These are phyloP conservation scores for Dothidotthia symphoricarpi DNA, from an alignment of 2,329 filamentous ascomycete genomes.

Conservation along the genomic window DNA sequence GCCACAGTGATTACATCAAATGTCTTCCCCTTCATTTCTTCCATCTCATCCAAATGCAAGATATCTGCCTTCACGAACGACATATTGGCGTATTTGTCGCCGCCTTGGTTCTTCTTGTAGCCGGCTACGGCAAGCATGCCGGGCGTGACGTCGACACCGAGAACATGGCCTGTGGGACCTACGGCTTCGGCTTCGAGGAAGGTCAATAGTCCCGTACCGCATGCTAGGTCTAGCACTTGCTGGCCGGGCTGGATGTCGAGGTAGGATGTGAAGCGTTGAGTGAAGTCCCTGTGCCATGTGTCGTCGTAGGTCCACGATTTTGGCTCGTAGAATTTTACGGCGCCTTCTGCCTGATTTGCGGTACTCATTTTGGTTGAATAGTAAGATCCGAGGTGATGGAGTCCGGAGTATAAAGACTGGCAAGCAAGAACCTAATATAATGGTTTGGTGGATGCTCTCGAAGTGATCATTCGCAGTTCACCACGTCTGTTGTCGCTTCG, in stretches of 20 bases:
- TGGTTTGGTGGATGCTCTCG: conserved; percentile 4
- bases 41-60: conserved; percentile 33
- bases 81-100: conserved; percentile 34
- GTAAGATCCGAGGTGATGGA: background rate
- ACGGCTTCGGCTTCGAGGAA: conserved; percentile 43
- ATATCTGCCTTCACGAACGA: conserved; percentile 40
- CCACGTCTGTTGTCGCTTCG: background rate
- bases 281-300: conserved; percentile 45
- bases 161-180: conserved; percentile 38
- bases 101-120: conserved; percentile 26
- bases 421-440: conserved; percentile 3
- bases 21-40: conserved; percentile 20
- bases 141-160: conserved; percentile 45
- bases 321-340: conserved; percentile 38
- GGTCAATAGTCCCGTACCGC: conserved; percentile 47
- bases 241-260: conserved; percentile 38
- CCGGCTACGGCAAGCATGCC: conserved; percentile 44
- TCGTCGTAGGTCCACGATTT: conserved; percentile 41
- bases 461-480: background rate
- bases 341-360: conserved; percentile 27
- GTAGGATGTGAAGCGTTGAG: conserved; percentile 38
- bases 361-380: conserved; percentile 10
- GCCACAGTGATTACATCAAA: conserved; percentile 43
- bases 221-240: conserved; percentile 48
- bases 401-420: background rate